A percentile compares a stretch with the other conserved stretches of the same genome.
Evolutionary conservation across 2,329 filamentous ascomycete genomes (phyloP).

Genomic region (Tolypocladium cylindrosporum): DNA sequence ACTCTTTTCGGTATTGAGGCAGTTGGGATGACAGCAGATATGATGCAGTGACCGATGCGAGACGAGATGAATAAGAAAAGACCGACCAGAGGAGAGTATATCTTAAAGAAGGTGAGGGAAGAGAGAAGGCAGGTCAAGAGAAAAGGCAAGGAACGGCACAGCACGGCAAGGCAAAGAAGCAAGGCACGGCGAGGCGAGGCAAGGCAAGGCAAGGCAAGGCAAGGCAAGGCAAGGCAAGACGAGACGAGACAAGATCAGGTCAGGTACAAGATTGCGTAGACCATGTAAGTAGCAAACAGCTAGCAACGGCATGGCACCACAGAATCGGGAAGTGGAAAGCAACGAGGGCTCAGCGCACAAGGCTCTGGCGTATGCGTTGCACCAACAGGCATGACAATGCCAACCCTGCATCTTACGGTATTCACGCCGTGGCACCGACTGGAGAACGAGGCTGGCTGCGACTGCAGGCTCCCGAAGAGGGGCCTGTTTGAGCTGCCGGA

Average conservation of each 20-base stretch:
- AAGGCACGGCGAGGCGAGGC: not conserved
- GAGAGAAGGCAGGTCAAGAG: not conserved
- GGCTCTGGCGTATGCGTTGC: not conserved
- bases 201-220: not conserved
- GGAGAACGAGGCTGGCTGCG: not conserved
- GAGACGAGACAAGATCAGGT: not conserved
- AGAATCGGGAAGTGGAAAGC: not conserved
- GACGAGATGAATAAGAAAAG: not conserved
- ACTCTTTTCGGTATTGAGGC: not conserved
- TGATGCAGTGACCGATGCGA: not conserved
- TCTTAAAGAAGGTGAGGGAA: not conserved
- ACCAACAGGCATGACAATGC: not conserved
- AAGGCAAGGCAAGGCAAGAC: not conserved
- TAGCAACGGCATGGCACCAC: not conserved
- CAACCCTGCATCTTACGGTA: conserved; percentile 1
- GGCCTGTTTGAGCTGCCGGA: not conserved
- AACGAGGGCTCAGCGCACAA: not conserved
- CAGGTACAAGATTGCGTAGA: not conserved
- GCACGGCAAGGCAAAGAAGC: not conserved
- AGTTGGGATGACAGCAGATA: not conserved
- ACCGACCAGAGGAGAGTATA: no score
- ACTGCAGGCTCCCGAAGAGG: conserved; percentile 1
- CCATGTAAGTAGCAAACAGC: not conserved
- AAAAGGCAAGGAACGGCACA: not conserved
- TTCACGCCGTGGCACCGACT: not conserved